Percentiles rank a stretch among this genome's conserved stretches.
These are phyloP conservation scores for Cyclocybe aegerita DNA, from an alignment of 768 basidiomycete genomes.

Conservation along the genomic window DNA sequence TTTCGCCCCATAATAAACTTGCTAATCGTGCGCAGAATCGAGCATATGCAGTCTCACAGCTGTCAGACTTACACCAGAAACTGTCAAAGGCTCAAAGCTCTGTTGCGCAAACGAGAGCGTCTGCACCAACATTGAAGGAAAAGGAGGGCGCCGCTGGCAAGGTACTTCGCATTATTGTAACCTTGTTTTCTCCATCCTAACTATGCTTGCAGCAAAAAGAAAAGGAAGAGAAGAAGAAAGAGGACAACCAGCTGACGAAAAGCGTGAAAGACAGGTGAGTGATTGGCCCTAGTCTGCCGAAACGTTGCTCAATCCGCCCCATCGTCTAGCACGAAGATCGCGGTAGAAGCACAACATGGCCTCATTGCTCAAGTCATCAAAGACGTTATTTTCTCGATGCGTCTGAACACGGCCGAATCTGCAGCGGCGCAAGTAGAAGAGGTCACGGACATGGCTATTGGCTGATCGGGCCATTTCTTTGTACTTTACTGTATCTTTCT, in stretches of 20 bases:
- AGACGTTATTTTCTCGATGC: constrained; percentile 82
- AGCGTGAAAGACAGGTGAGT: constrained; percentile 87
- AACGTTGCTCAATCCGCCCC: too few species aligned
- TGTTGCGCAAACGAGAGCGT: constrained; percentile 58
- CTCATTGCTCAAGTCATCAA: constrained; percentile 93
- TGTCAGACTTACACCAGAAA: constrained; percentile 89
- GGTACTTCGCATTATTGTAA: constrained; percentile 27
- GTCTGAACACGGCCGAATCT: constrained; percentile 29
- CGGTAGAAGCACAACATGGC: constrained; percentile 90
- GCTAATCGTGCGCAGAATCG: constrained; percentile 63
- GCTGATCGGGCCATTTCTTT: constrained; percentile 23
- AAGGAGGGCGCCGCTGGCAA: constrained; percentile 43
- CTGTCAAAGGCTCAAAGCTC: constrained; percentile 67
- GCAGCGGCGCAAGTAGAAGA: constrained; percentile 34
- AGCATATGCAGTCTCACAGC: constrained; percentile 89
- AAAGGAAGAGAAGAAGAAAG: constrained; percentile 78
- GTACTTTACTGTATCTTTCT: neutral
- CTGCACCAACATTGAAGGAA: constrained; percentile 53
- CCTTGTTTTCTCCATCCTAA: neutral
- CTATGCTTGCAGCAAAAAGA: constrained; percentile 30
- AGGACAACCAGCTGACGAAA: constrained; percentile 84
- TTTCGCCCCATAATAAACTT: neutral
- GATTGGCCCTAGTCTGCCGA: neutral
- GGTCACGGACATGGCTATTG: constrained; percentile 47
- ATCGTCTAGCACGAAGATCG: constrained; percentile 72